Percentiles rank a stretch among this genome's conserved stretches.
These are phyloP conservation scores for Papilionanthe hybrid DNA, from an alignment of 116 monocot genomes.

Conservation along the genomic window DNA sequence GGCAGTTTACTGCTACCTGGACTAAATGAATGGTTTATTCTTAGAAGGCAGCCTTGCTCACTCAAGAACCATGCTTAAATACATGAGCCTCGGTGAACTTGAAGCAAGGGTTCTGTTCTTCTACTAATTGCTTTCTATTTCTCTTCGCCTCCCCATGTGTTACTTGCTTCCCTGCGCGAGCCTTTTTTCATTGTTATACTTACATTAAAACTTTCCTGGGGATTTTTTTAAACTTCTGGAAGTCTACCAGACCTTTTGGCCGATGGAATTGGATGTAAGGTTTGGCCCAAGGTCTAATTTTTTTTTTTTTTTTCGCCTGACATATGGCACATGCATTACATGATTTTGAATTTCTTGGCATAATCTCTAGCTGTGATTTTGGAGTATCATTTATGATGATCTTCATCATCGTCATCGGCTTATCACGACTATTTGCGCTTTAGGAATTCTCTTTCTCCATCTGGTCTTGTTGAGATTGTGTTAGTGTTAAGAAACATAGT, in stretches of 20 bases:
- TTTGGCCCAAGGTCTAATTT: neutral
- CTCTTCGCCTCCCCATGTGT: neutral
- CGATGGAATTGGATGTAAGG: neutral
- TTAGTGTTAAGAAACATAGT: no score
- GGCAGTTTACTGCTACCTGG: neutral
- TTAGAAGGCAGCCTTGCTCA: neutral
- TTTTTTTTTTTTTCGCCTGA: neutral
- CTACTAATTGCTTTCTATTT: neutral
- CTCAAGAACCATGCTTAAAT: slow-evolving; percentile 8
- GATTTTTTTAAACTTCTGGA: no score
- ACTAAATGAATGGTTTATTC: neutral
- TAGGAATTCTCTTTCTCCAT: no score
- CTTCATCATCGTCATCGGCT: no score
- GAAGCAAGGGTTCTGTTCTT: slow-evolving; percentile 1
- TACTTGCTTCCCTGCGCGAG: neutral
- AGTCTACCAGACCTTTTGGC: no score
- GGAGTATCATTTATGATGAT: no score
- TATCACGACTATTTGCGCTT: no score
- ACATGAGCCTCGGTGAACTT: neutral
- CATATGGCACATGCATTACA: neutral
- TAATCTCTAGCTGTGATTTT: neutral
- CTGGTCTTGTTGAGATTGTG: no score
- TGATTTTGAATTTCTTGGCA: neutral
- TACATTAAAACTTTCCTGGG: no score
- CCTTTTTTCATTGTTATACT: neutral